Percentiles rank a stretch among this genome's conserved stretches.
Evolutionary conservation across 139 green algal genomes (phyloP).

Genomic region (Chlamydomonas incerta): DNA sequence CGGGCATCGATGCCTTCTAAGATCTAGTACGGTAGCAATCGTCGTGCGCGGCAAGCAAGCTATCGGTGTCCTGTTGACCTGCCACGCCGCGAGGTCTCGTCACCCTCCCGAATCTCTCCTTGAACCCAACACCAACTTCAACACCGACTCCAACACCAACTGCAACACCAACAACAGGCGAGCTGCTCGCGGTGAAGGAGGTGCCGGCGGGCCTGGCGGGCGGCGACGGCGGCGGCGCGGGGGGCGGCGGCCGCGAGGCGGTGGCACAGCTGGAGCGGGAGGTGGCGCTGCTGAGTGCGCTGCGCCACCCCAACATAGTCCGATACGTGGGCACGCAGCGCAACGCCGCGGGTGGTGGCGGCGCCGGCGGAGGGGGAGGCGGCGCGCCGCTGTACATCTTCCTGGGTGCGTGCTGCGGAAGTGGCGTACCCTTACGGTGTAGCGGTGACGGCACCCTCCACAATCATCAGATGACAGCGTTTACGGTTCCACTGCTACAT

Average conservation of each 20-base stretch:
- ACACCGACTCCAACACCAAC: no score
- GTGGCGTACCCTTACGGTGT: no score
- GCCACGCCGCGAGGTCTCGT: no score
- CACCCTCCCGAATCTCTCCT: no score
- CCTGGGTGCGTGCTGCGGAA: conserved; percentile 60
- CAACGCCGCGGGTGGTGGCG: not conserved
- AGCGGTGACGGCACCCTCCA: no score
- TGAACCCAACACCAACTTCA: no score
- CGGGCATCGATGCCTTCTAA: no score
- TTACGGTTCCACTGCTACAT: no score
- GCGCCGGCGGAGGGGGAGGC: not conserved
- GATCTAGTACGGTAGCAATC: no score
- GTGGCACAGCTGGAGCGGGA: conserved; percentile 74
- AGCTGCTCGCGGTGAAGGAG: conserved; percentile 71
- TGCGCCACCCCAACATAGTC: conserved; percentile 92
- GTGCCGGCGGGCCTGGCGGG: conserved; percentile 45
- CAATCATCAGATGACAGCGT: no score
- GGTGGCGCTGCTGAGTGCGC: conserved; percentile 76
- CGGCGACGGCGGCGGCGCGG: not conserved
- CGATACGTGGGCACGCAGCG: conserved; percentile 73
- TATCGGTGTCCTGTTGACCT: no score
- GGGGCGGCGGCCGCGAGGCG: conserved; percentile 43
- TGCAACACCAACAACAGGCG: conserved; percentile 30
- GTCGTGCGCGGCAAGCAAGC: no score
- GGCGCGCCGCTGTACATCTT: conserved; percentile 87